Percentiles rank a stretch among this genome's conserved stretches.
These are phyloP conservation scores for Paramecium primaurelia DNA, from an alignment of 73 alveolate species.

Conservation along the genomic window DNA sequence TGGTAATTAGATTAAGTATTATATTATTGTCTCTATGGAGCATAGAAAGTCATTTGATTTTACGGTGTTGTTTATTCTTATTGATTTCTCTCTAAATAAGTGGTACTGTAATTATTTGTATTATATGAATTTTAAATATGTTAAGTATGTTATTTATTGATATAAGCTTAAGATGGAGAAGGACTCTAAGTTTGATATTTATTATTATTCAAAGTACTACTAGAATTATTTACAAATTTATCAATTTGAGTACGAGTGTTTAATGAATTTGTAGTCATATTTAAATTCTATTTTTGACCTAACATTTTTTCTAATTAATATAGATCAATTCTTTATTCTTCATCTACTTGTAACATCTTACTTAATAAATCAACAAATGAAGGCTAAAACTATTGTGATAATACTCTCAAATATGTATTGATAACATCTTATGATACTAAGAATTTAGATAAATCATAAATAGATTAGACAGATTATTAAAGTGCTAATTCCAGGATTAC, in stretches of 20 bases:
- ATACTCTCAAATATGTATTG: not conserved
- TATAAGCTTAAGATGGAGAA: not conserved
- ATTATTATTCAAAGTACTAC: not conserved
- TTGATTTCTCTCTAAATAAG: not conserved
- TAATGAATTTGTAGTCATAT: not conserved
- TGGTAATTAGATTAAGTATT: not conserved
- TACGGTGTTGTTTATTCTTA: not conserved
- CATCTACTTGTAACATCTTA: constrained; percentile 4
- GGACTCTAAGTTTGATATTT: not conserved
- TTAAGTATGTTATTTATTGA: not conserved
- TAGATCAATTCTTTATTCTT: not conserved
- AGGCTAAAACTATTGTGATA: not conserved
- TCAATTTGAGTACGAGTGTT: not conserved
- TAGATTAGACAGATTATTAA: not conserved
- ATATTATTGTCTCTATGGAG: not conserved
- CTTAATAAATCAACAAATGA: not conserved
- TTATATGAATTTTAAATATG: not conserved
- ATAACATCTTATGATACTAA: not conserved
- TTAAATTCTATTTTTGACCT: not conserved
- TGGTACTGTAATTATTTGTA: not conserved
- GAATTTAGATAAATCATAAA: not conserved
- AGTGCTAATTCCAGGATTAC: not conserved
- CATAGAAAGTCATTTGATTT: not conserved
- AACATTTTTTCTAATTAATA: not conserved
- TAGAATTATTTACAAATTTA: not conserved